phyloP scores from a whole-genome alignment of 2,329 filamentous ascomycete genomes.

The Fonsecaea nubica region DNA sequence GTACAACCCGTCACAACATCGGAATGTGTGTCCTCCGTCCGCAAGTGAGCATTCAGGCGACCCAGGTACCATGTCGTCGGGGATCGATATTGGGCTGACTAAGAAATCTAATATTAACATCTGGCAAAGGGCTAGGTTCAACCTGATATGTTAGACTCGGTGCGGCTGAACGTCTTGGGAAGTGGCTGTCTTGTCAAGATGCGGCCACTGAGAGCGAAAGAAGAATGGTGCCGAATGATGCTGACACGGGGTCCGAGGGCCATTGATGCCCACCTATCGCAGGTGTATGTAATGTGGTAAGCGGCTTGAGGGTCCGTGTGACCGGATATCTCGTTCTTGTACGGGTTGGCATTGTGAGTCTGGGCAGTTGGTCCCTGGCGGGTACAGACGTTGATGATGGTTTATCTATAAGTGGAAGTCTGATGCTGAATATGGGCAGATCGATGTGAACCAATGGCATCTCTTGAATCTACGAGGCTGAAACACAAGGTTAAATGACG shows the following conservation, averaged over 20 bases:
- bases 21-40: not conserved
- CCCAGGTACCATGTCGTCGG: slow-evolving; percentile 18
- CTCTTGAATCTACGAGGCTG: not conserved
- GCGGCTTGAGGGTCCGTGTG: not conserved
- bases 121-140: not conserved
- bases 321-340: not conserved
- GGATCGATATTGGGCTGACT: slow-evolving; percentile 24
- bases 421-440: too few species aligned
- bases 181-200: not conserved
- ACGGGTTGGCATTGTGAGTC: not conserved
- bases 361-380: too few species aligned
- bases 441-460: too few species aligned
- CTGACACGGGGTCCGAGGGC: not conserved
- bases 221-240: not conserved
- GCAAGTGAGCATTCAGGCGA: slow-evolving; percentile 13
- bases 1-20: slow-evolving; percentile 9
- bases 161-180: not conserved
- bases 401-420: too few species aligned
- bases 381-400: too few species aligned
- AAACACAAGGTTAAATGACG: not conserved
- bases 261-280: not conserved
- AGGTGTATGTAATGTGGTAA: not conserved
- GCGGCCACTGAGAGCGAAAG: not conserved
- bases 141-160: slow-evolving; percentile 1
- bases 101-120: slow-evolving; percentile 23